phyloP scores from a whole-genome alignment of 2,329 filamentous ascomycete genomes.

The Emericellopsis cladophorae region DNA sequence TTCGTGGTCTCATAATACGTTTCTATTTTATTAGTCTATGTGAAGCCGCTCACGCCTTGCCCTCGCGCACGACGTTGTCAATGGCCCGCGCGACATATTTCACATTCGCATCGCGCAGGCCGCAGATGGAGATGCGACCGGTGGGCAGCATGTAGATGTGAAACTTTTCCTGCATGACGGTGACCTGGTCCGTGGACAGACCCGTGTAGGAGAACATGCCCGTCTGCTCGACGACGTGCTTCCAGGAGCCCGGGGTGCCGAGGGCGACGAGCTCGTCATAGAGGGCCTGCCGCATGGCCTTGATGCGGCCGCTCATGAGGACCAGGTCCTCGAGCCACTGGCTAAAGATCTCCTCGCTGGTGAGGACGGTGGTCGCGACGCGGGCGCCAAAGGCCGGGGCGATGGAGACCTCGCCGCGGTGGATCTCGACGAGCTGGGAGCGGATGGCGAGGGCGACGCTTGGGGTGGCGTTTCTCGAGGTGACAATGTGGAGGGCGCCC shows the following conservation, averaged over 20 bases:
- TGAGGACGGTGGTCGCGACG: constrained; percentile 3
- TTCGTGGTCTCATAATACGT: no score
- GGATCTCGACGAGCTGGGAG: constrained; percentile 1
- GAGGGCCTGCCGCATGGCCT: constrained; percentile 9
- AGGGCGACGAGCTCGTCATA: constrained; percentile 8
- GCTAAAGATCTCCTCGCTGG: not conserved
- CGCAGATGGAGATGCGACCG: constrained; percentile 4
- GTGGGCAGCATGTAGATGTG: constrained; percentile 3
- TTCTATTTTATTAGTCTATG: no score
- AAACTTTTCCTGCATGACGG: not conserved
- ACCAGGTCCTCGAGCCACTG: constrained; percentile 13
- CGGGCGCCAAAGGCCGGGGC: constrained; percentile 2
- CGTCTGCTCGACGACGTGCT: constrained; percentile 16
- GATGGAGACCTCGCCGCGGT: constrained; percentile 4
- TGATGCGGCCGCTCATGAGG: constrained; percentile 19
- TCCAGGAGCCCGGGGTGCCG: constrained; percentile 15
- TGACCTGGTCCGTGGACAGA: constrained; percentile 15
- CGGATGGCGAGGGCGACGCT: not conserved
- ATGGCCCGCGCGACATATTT: constrained; percentile 5
- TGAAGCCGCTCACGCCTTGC: no score
- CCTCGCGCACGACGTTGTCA: not conserved
- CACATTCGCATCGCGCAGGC: constrained; percentile 5
- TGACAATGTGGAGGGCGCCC: constrained; percentile 11
- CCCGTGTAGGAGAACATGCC: constrained; percentile 28
- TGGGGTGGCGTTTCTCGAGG: not conserved